Evolutionary conservation across 148 eudicot species (phyloP).

Genomic region (Pharnaceum exiguum): DNA sequence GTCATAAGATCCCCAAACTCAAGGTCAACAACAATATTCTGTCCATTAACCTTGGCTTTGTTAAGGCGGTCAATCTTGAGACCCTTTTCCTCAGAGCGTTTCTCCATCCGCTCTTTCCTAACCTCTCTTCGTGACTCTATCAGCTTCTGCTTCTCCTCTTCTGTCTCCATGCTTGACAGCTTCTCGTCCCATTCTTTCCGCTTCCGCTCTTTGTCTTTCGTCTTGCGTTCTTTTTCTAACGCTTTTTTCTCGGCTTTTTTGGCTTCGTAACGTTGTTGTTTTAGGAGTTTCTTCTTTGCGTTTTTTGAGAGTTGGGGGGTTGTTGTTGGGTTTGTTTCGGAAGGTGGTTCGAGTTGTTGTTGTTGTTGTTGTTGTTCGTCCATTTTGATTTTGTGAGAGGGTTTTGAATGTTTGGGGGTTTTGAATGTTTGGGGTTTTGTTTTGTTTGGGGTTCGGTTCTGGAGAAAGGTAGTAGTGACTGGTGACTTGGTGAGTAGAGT

Average conservation of each 20-base stretch:
- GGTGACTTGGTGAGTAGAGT: too few relatives aligned
- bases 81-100: conserved; percentile 43
- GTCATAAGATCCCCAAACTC: conserved; percentile 74
- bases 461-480: too few relatives aligned
- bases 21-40: conserved; percentile 72
- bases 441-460: too few relatives aligned
- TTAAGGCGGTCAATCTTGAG: conserved; percentile 47
- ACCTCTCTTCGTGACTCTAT: conserved; percentile 49
- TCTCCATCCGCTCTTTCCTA: conserved; percentile 69
- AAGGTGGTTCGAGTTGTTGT: too few relatives aligned
- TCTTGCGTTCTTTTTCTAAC: conserved; percentile 52
- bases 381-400: too few relatives aligned
- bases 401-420: too few relatives aligned
- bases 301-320: conserved; percentile 41
- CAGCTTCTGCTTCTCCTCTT: conserved; percentile 58
- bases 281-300: conserved; percentile 67
- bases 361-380: too few relatives aligned
- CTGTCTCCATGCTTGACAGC: conserved; percentile 36
- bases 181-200: conserved; percentile 70
- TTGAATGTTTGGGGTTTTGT: too few relatives aligned
- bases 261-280: conserved; percentile 53
- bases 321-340: neutral
- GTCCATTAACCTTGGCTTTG: conserved; percentile 46
- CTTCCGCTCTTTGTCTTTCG: conserved; percentile 52
- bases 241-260: conserved; percentile 90